A percentile compares a stretch with the other conserved stretches of the same genome.
These are phyloP conservation scores for Ogataea henricii DNA, from an alignment of 805 yeast species.

Conservation along the genomic window DNA sequence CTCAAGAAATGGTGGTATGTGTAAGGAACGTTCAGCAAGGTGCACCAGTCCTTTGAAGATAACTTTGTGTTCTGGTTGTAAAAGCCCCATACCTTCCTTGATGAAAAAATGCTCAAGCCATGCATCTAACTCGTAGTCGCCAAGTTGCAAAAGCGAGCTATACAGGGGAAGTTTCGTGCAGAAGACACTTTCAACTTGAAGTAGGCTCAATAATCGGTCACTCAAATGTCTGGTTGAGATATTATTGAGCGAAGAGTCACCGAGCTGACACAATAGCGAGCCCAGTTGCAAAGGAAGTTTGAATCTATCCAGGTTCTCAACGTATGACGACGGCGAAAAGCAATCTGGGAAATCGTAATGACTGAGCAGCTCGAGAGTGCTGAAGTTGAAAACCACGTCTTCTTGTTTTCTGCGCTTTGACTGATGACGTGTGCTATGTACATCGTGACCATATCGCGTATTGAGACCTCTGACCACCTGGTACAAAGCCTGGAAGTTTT, in stretches of 20 bases:
- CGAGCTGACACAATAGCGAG: conserved; percentile 15
- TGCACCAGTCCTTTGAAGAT: conserved; percentile 19
- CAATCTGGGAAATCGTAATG: conserved; percentile 14
- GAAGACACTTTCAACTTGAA: conserved; percentile 11
- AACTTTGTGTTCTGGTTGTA: conserved; percentile 10
- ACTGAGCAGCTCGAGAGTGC: conserved; percentile 14
- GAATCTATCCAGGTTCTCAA: conserved; percentile 12
- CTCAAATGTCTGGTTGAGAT: neutral
- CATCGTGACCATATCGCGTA: neutral
- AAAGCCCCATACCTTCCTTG: conserved; percentile 1
- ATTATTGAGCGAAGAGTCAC: conserved; percentile 7
- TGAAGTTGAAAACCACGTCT: conserved; percentile 11
- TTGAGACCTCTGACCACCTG: conserved; percentile 17
- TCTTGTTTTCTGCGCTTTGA: conserved; percentile 16
- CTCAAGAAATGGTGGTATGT: conserved; percentile 11
- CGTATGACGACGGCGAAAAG: conserved; percentile 14
- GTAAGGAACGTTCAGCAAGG: conserved; percentile 11
- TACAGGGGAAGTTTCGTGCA: conserved; percentile 16
- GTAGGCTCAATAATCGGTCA: conserved; percentile 3
- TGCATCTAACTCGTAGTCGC: conserved; percentile 12
- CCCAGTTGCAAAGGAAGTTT: conserved; percentile 22
- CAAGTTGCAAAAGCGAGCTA: conserved; percentile 14
- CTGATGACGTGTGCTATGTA: conserved; percentile 1
- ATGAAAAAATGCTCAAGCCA: conserved; percentile 18
- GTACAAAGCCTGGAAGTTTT: conserved; percentile 10